phyloP scores from a whole-genome alignment of 345 rosid genomes.

The Syzygium oleosum region DNA sequence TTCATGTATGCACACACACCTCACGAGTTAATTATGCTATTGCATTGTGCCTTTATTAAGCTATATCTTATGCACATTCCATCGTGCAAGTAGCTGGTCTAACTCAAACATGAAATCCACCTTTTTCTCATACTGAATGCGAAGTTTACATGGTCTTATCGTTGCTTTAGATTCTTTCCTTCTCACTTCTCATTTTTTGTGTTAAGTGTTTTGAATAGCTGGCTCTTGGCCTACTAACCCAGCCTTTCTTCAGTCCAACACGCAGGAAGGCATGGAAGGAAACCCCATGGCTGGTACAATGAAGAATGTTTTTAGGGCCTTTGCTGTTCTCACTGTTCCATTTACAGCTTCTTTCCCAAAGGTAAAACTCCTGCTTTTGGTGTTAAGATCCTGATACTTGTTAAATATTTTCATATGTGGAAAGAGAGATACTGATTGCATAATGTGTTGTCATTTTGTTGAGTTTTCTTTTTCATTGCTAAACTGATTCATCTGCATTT shows the following conservation, averaged over 20 bases:
- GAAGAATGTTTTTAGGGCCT: constrained; percentile 45
- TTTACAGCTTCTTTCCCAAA: constrained; percentile 68
- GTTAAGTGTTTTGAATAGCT: neutral
- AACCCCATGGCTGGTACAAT: constrained; percentile 47
- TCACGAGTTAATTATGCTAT: neutral
- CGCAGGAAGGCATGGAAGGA: constrained; percentile 93
- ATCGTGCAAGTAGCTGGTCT: neutral
- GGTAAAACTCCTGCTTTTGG: constrained; percentile 20
- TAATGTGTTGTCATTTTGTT: neutral
- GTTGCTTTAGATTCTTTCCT: neutral
- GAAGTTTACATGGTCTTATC: neutral
- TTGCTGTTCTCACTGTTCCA: constrained; percentile 66
- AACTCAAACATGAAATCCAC: neutral
- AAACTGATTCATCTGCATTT: neutral
- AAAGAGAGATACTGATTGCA: neutral
- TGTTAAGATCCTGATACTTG: neutral
- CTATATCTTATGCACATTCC: neutral
- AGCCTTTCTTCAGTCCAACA: constrained; percentile 40
- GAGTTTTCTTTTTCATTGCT: neutral
- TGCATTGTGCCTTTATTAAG: neutral
- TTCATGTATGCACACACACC: neutral
- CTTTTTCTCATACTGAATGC: neutral
- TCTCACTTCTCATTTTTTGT: neutral
- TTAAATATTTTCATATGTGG: neutral
- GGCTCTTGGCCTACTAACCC: neutral